Evolutionary conservation across 192 early-diverging fungal species (phyloP).

Genomic region (Entomortierella chlamydospora): DNA sequence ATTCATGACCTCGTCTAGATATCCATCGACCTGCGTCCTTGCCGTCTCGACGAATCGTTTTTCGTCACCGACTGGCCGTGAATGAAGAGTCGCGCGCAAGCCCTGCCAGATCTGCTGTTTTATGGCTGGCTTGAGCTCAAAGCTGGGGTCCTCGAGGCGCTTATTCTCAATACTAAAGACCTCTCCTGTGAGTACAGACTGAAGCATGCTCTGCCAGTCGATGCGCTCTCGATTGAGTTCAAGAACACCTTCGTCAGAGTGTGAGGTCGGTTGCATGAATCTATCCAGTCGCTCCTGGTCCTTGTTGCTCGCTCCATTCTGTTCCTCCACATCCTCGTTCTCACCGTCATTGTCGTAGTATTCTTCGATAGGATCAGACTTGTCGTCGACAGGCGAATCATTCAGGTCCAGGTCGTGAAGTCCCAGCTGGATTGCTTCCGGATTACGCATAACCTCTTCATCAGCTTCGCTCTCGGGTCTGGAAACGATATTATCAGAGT

Average conservation of each 20-base stretch:
- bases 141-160: conserved; percentile 66
- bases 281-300: conserved; percentile 50
- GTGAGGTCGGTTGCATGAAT: conserved; percentile 50
- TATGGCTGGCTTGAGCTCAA: conserved; percentile 45
- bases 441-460: conserved; percentile 13
- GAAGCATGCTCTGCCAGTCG: conserved; percentile 90
- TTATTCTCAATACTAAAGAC: conserved; percentile 87
- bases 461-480: conserved; percentile 17
- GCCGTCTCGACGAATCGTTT: conserved; percentile 72
- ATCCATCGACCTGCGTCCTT: conserved; percentile 66
- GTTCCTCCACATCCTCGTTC: conserved; percentile 2
- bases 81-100: conserved; percentile 72
- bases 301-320: conserved; percentile 17
- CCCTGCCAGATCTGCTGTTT: conserved; percentile 79
- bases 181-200: conserved; percentile 83
- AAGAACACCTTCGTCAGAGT: conserved; percentile 43
- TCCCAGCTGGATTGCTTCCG: conserved; percentile 11
- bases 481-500: conserved; percentile 4
- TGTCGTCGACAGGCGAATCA: conserved; percentile 5
- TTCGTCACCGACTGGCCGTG: conserved; percentile 72
- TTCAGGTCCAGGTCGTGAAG: conserved; percentile 20
- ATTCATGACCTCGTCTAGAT: conserved; percentile 71
- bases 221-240: conserved; percentile 68
- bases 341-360: conserved; percentile 48
- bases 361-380: conserved; percentile 30